Conservation (phyloP, 805 yeast genomes). For the Huiozyma naganishii region DNA sequence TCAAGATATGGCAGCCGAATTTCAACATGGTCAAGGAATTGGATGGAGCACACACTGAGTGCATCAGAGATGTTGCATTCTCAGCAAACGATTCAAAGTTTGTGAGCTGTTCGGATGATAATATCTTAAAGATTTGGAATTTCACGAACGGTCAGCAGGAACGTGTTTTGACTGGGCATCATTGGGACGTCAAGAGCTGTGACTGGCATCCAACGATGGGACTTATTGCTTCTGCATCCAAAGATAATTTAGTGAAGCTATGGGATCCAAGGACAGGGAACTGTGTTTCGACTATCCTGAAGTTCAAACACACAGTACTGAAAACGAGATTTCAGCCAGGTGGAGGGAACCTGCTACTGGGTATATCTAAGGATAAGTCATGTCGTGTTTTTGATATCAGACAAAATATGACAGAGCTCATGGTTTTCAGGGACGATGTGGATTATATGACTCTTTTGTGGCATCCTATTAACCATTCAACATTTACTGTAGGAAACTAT, state of each 20-base stretch:
- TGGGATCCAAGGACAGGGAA: slow-evolving; percentile 90
- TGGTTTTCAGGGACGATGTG: slow-evolving; percentile 67
- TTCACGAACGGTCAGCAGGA: slow-evolving; percentile 84
- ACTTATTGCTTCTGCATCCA: slow-evolving; percentile 82
- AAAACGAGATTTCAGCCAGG: slow-evolving; percentile 76
- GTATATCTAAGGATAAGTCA: slow-evolving; percentile 82
- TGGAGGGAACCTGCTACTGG: slow-evolving; percentile 66
- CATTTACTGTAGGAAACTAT: slow-evolving; percentile 76
- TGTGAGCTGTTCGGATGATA: slow-evolving; percentile 91
- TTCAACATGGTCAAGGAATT: slow-evolving; percentile 87
- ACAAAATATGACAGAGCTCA: slow-evolving; percentile 59
- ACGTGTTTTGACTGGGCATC: slow-evolving; percentile 74
- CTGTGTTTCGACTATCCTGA: slow-evolving; percentile 73
- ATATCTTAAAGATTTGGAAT: slow-evolving; percentile 85
- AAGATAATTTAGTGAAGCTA: slow-evolving; percentile 82
- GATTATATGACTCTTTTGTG: slow-evolving; percentile 81
- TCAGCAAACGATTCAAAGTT: slow-evolving; percentile 86
- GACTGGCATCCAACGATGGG: slow-evolving; percentile 95
- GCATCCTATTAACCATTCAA: slow-evolving; percentile 81
- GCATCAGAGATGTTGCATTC: slow-evolving; percentile 77
- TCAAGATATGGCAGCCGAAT: slow-evolving; percentile 97
- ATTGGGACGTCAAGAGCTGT: slow-evolving; percentile 96
- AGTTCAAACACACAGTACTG: slow-evolving; percentile 90
- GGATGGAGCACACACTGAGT: slow-evolving; percentile 44
- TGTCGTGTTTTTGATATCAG: slow-evolving; percentile 82